Evolutionary conservation across 2,329 filamentous ascomycete species (phyloP).

Genomic region (Trichoderma afroharzianum): DNA sequence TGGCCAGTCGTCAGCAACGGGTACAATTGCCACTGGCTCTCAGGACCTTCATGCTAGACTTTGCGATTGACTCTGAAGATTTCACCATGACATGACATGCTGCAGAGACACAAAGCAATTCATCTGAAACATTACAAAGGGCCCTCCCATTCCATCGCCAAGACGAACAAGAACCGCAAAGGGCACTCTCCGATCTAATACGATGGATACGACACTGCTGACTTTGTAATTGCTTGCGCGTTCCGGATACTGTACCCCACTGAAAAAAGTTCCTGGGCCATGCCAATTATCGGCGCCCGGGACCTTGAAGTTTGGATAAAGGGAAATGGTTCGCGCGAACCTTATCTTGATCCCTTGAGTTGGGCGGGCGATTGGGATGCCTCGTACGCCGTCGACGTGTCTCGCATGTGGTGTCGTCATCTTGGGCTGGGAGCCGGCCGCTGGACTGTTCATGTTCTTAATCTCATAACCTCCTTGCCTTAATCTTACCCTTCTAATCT

Average conservation of each 20-base stretch:
- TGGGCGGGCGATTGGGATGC: neutral
- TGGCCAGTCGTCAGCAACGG: neutral
- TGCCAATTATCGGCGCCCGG: neutral
- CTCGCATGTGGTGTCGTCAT: constrained; percentile 7
- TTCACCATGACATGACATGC: neutral
- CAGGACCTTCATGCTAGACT: neutral
- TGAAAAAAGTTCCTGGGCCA: neutral
- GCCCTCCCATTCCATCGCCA: neutral
- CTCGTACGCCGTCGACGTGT: constrained; percentile 4
- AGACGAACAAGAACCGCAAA: no score
- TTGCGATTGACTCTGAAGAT: neutral
- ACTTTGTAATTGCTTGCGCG: neutral
- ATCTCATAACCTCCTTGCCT: neutral
- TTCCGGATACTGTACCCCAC: constrained; percentile 15
- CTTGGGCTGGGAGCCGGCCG: neutral
- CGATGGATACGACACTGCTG: neutral
- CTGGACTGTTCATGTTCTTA: neutral
- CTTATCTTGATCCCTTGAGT: neutral
- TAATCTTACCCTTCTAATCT: neutral
- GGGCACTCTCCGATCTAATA: neutral
- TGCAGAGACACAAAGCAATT: neutral
- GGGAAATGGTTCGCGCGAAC: neutral
- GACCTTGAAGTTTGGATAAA: neutral
- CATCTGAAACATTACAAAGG: neutral
- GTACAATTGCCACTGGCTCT: neutral